These are phyloP conservation scores for Gypsophila paniculata DNA, from an alignment of 179 eudicot genomes.

Conservation along the genomic window DNA sequence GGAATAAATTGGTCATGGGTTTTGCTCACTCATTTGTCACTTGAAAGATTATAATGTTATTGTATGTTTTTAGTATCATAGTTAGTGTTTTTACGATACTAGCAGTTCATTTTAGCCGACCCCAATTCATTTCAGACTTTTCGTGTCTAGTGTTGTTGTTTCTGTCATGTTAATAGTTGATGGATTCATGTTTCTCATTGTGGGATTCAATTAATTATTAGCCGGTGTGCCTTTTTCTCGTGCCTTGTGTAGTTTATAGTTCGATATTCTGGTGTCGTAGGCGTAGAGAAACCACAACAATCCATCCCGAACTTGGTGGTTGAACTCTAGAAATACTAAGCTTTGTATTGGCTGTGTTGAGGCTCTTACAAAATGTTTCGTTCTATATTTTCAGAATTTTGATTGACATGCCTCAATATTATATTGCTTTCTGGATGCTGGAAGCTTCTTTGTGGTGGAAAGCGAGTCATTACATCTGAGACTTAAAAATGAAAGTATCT, in stretches of 20 bases:
- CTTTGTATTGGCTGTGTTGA: background rate
- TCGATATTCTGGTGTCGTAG: no score
- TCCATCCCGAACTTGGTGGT: no score
- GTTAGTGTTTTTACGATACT: background rate
- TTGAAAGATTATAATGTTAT: conserved; percentile 1
- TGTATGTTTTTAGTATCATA: background rate
- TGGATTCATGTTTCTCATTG: background rate
- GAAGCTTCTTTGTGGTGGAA: conserved; percentile 21
- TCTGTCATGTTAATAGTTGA: background rate
- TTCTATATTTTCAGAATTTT: conserved; percentile 25
- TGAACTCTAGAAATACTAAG: background rate
- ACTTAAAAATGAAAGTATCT: conserved; percentile 34
- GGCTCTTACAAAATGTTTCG: conserved; percentile 15
- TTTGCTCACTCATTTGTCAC: conserved; percentile 8
- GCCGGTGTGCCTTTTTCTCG: no score
- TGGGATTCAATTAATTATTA: background rate
- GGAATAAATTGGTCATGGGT: conserved; percentile 8
- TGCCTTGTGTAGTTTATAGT: no score
- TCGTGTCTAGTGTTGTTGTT: background rate
- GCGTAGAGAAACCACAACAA: no score
- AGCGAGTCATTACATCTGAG: conserved; percentile 26
- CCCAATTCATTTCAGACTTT: background rate
- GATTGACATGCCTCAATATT: conserved; percentile 24
- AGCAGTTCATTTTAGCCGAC: background rate
- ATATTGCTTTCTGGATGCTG: conserved; percentile 18